These are phyloP conservation scores for Spencermartinsiella ligniputridi DNA, from an alignment of 1,139 yeast genomes.

Conservation along the genomic window DNA sequence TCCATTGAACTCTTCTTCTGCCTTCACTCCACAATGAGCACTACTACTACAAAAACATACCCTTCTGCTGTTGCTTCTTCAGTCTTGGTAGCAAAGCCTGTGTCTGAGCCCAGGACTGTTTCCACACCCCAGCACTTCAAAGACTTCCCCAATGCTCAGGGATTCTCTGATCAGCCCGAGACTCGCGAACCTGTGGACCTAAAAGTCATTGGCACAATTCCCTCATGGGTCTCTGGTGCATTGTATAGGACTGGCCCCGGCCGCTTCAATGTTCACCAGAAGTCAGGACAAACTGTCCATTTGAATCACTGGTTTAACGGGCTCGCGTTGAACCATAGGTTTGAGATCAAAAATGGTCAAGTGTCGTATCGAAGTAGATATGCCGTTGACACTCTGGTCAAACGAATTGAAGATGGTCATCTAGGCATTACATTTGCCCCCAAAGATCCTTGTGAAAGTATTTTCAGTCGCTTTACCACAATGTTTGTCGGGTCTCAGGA, in stretches of 20 bases:
- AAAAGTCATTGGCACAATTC: neutral
- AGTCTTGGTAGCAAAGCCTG: too few relatives aligned
- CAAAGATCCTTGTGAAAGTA: neutral
- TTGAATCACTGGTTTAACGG: neutral
- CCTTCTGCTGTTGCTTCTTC: too few relatives aligned
- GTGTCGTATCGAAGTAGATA: neutral
- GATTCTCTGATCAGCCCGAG: neutral
- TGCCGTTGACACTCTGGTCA: neutral
- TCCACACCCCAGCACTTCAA: too few relatives aligned
- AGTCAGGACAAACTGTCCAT: neutral
- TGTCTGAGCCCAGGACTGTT: too few relatives aligned
- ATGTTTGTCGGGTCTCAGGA: neutral
- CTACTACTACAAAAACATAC: too few relatives aligned
- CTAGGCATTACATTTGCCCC: neutral
- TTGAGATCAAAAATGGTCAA: neutral
- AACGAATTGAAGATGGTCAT: neutral
- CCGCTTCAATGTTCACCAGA: neutral
- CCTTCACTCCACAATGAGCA: too few relatives aligned
- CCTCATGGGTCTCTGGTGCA: neutral
- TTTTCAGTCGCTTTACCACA: neutral
- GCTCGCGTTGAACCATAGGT: neutral
- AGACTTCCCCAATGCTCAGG: neutral
- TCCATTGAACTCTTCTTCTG: too few relatives aligned
- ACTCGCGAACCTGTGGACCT: neutral
- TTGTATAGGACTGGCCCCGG: neutral